Conservation (phyloP, 352 stramenopile species). For the Thraustochytrium striatum region DNA sequence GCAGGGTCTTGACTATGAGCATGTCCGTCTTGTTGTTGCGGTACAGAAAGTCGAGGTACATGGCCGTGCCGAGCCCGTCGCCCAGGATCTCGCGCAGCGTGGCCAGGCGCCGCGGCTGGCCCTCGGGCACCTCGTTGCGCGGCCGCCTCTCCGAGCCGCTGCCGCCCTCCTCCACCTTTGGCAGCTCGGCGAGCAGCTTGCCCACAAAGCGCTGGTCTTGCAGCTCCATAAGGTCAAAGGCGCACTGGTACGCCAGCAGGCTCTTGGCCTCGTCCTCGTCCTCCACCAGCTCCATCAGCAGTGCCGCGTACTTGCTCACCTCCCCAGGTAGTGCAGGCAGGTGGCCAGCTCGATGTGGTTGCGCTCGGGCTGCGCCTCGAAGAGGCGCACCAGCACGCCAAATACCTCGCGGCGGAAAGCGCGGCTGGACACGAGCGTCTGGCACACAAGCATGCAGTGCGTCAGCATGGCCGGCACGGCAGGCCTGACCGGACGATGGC, state of each 20-base stretch:
- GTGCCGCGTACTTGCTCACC: conserved; percentile 63
- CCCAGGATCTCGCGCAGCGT: conserved; percentile 63
- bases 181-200: conserved; percentile 56
- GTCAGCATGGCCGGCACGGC: conserved; percentile 64
- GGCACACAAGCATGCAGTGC: conserved; percentile 88
- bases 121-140: conserved; percentile 2
- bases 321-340: conserved; percentile 79
- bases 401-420: conserved; percentile 91
- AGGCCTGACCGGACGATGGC: conserved; percentile 73
- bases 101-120: conserved; percentile 17
- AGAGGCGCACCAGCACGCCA: conserved; percentile 65
- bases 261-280: conserved; percentile 43
- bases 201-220: conserved; percentile 95
- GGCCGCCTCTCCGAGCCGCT: background rate
- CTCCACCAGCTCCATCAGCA: conserved; percentile 52
- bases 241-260: conserved; percentile 85
- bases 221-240: conserved; percentile 94
- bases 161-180: conserved; percentile 42
- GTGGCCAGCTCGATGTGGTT: conserved; percentile 49
- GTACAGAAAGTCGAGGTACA: conserved; percentile 86
- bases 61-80: conserved; percentile 72
- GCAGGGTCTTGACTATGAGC: conserved; percentile 87
- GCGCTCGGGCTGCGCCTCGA: conserved; percentile 5
- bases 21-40: conserved; percentile 80
- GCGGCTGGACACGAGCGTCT: conserved; percentile 82